phyloP scores from a whole-genome alignment of 345 rosid genomes.

The Alliaria petiolata region DNA sequence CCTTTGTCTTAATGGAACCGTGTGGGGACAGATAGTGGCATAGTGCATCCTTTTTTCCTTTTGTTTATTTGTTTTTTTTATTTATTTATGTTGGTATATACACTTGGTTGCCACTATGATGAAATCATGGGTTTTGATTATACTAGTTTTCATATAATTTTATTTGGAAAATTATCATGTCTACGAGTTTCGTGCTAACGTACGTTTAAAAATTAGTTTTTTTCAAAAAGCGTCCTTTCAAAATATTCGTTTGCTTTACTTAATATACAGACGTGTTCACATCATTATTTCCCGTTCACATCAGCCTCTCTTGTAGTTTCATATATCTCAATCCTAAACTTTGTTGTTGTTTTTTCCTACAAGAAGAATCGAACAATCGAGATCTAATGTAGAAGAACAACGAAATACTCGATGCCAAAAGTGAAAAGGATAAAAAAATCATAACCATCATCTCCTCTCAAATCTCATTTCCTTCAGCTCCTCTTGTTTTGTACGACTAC shows the following conservation, averaged over 20 bases:
- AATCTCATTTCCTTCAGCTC: too few relatives aligned
- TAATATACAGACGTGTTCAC: constrained; percentile 22
- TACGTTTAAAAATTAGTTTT: neutral
- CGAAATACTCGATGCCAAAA: too few relatives aligned
- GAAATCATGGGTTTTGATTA: constrained; percentile 25
- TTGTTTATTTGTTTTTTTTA: neutral
- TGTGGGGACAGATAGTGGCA: constrained; percentile 35
- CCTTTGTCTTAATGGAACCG: constrained; percentile 32
- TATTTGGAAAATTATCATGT: neutral
- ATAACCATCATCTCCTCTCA: too few relatives aligned
- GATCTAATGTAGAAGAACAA: too few relatives aligned
- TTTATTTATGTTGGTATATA: constrained; percentile 19
- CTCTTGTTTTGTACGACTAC: too few relatives aligned
- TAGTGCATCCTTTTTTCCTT: neutral
- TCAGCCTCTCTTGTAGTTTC: constrained; percentile 1
- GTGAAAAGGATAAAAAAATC: too few relatives aligned
- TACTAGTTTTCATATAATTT: neutral
- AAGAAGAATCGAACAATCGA: too few relatives aligned
- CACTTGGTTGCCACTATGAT: constrained; percentile 35
- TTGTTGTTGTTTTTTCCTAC: neutral
- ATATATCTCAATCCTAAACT: neutral
- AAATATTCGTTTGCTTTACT: constrained; percentile 22
- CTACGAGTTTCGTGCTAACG: neutral
- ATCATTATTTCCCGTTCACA: constrained; percentile 19
- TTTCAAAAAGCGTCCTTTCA: neutral